A percentile compares a stretch with the other conserved stretches of the same genome.
Conservation (phyloP, 345 rosid species). For the Kandelia obovata region DNA sequence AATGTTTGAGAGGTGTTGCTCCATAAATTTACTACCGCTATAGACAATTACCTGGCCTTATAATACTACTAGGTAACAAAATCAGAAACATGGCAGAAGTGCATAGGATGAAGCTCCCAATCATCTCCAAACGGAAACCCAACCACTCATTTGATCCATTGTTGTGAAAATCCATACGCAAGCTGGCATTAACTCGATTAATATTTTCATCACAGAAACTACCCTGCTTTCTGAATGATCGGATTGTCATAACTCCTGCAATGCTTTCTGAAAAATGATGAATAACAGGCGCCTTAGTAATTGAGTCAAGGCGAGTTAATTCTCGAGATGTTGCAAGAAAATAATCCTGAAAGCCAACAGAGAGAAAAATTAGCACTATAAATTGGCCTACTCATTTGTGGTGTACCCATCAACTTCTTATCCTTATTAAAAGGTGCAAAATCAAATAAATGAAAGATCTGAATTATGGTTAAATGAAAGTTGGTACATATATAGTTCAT, state of each 20-base stretch:
- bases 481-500: not conserved
- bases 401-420: not conserved
- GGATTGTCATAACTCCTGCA: conserved; percentile 61
- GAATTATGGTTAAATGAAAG: not conserved
- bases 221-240: conserved; percentile 59
- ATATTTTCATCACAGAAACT: conserved; percentile 53
- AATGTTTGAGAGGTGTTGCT: not conserved
- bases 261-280: conserved; percentile 73
- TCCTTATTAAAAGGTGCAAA: not conserved
- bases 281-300: conserved; percentile 86
- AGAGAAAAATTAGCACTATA: not conserved
- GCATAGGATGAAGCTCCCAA: conserved; percentile 80
- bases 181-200: conserved; percentile 53
- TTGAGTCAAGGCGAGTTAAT: conserved; percentile 69
- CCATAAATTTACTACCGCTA: not conserved
- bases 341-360: conserved; percentile 44
- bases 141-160: conserved; percentile 90
- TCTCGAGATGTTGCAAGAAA: conserved; percentile 70
- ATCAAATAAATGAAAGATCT: conserved; percentile 6
- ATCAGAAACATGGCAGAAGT: conserved; percentile 71
- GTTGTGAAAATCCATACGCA: conserved; percentile 92
- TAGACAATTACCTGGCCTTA: conserved; percentile 66
- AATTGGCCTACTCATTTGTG: not conserved
- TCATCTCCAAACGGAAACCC: conserved; percentile 74
- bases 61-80: conserved; percentile 66